Evolutionary conservation across 441 rosid species (phyloP).

Genomic region (Metrosideros polymorpha): DNA sequence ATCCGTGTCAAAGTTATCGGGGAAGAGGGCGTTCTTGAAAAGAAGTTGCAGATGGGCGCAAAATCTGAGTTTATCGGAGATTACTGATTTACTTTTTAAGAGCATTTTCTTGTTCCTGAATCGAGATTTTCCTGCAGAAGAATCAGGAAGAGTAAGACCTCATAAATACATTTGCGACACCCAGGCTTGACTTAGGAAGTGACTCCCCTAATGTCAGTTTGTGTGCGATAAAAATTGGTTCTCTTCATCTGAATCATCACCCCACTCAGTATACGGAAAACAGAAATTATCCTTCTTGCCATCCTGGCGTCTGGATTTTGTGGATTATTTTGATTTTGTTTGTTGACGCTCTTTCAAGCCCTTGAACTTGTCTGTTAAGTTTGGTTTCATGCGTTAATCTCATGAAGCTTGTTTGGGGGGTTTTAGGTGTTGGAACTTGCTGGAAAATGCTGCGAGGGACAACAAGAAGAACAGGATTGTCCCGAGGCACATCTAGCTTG

Average conservation of each 20-base stretch:
- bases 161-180: no score
- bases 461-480: constrained; percentile 13
- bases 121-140: no score
- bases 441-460: constrained; percentile 11
- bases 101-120: no score
- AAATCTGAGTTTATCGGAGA: no score
- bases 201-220: not conserved
- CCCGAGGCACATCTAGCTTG: constrained; percentile 12
- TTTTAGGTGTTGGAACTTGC: constrained; percentile 10
- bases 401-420: not conserved
- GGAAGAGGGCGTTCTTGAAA: no score
- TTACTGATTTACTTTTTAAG: no score
- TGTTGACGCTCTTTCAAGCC: not conserved
- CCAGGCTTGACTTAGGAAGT: no score
- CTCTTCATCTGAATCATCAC: not conserved
- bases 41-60: no score
- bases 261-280: not conserved
- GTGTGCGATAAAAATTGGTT: not conserved
- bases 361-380: not conserved
- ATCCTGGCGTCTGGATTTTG: not conserved
- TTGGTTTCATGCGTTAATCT: not conserved
- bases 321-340: not conserved
- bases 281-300: not conserved
- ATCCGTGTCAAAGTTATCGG: no score
- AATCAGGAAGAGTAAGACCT: no score